Percentiles rank a stretch among this genome's conserved stretches.
Conservation (phyloP, 139 green algal species). For the Closterium sp. region DNA sequence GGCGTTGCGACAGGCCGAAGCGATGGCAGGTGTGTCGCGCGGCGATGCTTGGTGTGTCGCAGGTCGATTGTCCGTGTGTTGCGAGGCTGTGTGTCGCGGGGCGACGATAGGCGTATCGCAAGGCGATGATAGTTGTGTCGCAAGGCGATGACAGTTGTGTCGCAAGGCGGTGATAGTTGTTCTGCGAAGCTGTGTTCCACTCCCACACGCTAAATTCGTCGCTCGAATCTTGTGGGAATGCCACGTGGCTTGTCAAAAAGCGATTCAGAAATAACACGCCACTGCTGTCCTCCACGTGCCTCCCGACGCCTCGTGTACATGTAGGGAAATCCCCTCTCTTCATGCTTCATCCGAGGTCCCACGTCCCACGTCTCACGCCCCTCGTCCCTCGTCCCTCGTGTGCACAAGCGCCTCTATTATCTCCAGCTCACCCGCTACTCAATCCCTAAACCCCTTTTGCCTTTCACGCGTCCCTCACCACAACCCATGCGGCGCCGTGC, state of each 20-base stretch:
- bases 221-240: too few relatives aligned
- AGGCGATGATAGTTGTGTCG: neutral
- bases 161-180: too few relatives aligned
- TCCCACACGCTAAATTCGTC: too few relatives aligned
- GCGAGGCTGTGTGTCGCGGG: too few relatives aligned
- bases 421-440: neutral
- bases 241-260: too few relatives aligned
- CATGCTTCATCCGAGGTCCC: neutral
- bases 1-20: neutral
- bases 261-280: too few relatives aligned
- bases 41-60: neutral
- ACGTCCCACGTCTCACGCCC: too few relatives aligned
- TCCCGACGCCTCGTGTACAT: too few relatives aligned
- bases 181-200: too few relatives aligned
- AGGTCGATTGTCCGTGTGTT: neutral
- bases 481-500: neutral
- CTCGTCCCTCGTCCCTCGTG: too few relatives aligned
- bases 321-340: neutral
- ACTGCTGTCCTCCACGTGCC: too few relatives aligned
- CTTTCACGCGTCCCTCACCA: neutral
- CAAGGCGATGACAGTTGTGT: too few relatives aligned
- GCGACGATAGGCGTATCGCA: neutral
- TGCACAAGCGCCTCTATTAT: neutral
- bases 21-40: conserved; percentile 6
- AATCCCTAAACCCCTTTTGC: neutral